These are phyloP conservation scores for Pistacia integerrima DNA, from an alignment of 345 rosid genomes.

Conservation along the genomic window DNA sequence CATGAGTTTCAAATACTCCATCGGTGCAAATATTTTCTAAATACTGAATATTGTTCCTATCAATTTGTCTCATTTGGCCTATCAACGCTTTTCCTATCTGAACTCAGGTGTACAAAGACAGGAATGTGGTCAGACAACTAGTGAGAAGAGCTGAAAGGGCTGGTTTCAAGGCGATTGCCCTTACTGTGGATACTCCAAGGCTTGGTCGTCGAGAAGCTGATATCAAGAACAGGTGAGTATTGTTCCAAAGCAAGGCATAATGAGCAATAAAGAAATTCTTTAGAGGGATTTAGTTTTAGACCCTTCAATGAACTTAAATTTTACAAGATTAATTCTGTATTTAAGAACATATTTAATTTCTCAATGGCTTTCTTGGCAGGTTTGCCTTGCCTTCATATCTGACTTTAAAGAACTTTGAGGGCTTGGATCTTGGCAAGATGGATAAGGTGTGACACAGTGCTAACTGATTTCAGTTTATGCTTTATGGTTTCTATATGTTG, in stretches of 20 bases:
- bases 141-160: slow-evolving; percentile 92
- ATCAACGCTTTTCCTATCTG: neutral
- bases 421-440: slow-evolving; percentile 77
- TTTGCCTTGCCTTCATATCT: slow-evolving; percentile 71
- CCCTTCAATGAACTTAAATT: neutral
- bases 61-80: neutral
- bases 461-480: neutral
- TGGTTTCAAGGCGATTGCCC: slow-evolving; percentile 94
- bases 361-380: slow-evolving; percentile 35
- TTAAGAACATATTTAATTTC: slow-evolving; percentile 9
- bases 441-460: slow-evolving; percentile 43
- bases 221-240: slow-evolving; percentile 86
- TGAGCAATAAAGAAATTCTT: neutral
- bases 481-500: neutral
- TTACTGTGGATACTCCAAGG: slow-evolving; percentile 94
- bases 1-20: neutral
- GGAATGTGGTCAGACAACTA: slow-evolving; percentile 80
- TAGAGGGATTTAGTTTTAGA: neutral
- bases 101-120: slow-evolving; percentile 75
- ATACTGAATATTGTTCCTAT: neutral
- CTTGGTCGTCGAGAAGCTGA: slow-evolving; percentile 96
- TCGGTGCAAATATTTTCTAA: neutral
- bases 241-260: neutral
- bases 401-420: slow-evolving; percentile 90
- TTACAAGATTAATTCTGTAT: neutral